These are phyloP conservation scores for Calonectria naviculata DNA, from an alignment of 2,329 filamentous ascomycete genomes.

Conservation along the genomic window DNA sequence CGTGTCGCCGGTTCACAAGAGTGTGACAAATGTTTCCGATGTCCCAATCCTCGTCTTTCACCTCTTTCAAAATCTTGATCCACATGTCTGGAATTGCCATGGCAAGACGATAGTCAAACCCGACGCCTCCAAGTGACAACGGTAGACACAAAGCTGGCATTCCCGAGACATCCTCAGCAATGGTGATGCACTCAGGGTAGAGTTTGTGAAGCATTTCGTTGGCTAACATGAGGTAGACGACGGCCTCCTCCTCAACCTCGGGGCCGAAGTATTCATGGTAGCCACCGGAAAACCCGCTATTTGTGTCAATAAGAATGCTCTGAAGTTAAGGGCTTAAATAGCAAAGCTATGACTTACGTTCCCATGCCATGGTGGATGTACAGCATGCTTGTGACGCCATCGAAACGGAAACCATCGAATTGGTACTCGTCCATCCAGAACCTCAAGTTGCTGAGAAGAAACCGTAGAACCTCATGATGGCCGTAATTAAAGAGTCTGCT, in stretches of 20 bases:
- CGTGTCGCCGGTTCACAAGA: slow-evolving; percentile 90
- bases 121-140: slow-evolving; percentile 87
- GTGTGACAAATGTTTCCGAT: slow-evolving; percentile 87
- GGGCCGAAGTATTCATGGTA: slow-evolving; percentile 98
- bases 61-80: slow-evolving; percentile 98
- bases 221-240: slow-evolving; percentile 95
- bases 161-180: slow-evolving; percentile 97
- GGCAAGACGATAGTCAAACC: slow-evolving; percentile 96
- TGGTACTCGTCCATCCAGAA: slow-evolving; percentile 99
- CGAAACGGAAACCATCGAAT: slow-evolving; percentile 98
- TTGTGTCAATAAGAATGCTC: slow-evolving; percentile 16
- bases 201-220: slow-evolving; percentile 96
- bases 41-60: slow-evolving; percentile 91
- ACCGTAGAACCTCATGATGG: slow-evolving; percentile 92
- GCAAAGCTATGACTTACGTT: slow-evolving; percentile 70
- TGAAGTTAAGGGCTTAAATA: not conserved
- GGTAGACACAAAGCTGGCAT: slow-evolving; percentile 97
- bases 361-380: slow-evolving; percentile 97
- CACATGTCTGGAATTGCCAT: slow-evolving; percentile 99
- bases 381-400: slow-evolving; percentile 98
- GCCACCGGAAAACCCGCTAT: slow-evolving; percentile 91
- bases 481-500: slow-evolving; percentile 98
- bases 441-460: slow-evolving; percentile 91
- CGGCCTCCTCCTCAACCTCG: slow-evolving; percentile 89
- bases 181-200: slow-evolving; percentile 88